Evolutionary conservation across 2,329 filamentous ascomycete species (phyloP).

Genomic region (Zymoseptoria ardabiliae): DNA sequence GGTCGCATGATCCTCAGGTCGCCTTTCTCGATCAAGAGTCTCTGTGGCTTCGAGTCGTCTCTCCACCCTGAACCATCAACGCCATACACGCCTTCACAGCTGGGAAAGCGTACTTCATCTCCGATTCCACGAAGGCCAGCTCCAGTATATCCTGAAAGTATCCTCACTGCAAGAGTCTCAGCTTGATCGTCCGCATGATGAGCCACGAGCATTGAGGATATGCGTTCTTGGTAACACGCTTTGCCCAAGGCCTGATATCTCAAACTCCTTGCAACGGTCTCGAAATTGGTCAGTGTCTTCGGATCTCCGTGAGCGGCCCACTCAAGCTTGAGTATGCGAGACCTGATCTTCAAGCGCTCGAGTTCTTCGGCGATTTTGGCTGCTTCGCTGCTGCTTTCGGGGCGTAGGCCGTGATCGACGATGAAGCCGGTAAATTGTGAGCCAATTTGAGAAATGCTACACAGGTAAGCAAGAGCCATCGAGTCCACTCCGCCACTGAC

Average conservation of each 20-base stretch:
- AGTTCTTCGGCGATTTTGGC: constrained; percentile 37
- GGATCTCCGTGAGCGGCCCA: constrained; percentile 35
- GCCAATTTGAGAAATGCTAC: constrained; percentile 37
- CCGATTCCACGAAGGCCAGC: constrained; percentile 49
- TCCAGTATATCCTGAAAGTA: constrained; percentile 60
- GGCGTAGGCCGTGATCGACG: constrained; percentile 54
- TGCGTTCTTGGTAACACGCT: constrained; percentile 46
- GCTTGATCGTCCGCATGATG: constrained; percentile 89
- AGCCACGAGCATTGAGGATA: constrained; percentile 63
- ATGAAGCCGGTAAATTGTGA: constrained; percentile 47
- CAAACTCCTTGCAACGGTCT: constrained; percentile 64
- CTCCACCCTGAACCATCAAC: constrained; percentile 43
- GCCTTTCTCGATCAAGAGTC: constrained; percentile 25
- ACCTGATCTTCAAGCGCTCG: constrained; percentile 14
- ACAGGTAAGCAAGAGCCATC: constrained; percentile 85
- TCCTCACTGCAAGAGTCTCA: constrained; percentile 77
- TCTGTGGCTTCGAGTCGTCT: not conserved
- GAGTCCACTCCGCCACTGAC: constrained; percentile 92
- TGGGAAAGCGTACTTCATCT: constrained; percentile 54
- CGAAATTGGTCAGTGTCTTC: constrained; percentile 55
- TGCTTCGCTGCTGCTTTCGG: constrained; percentile 50
- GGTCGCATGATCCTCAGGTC: constrained; percentile 64
- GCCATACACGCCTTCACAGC: constrained; percentile 69
- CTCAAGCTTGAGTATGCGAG: constrained; percentile 28
- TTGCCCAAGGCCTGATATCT: constrained; percentile 66